phyloP scores from a whole-genome alignment of 176 grass and related monocot genomes.

The Cenchrus americanus region DNA sequence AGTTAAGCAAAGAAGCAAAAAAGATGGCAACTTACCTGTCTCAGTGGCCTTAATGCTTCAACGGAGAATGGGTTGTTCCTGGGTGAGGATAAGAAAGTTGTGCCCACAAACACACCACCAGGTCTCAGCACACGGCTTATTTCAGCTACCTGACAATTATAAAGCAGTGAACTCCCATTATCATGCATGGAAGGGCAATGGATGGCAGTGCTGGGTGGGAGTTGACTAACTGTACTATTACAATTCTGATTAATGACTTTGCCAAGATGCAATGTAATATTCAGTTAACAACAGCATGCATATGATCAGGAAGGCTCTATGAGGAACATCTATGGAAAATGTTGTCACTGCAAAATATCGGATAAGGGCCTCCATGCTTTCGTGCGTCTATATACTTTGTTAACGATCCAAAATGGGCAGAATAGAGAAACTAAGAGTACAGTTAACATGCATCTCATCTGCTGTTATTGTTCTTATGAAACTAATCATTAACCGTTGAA shows the following conservation, averaged over 20 bases:
- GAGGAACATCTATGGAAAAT: background rate
- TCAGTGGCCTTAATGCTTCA: slow-evolving; percentile 59
- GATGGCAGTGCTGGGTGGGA: background rate
- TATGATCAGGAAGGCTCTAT: background rate
- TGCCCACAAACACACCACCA: slow-evolving; percentile 88
- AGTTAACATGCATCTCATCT: background rate
- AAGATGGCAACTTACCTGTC: slow-evolving; percentile 55
- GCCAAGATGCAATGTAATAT: background rate
- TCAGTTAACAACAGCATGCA: background rate
- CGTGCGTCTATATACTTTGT: background rate
- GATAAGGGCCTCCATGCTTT: background rate
- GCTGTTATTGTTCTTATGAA: background rate
- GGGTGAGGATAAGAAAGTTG: slow-evolving; percentile 76
- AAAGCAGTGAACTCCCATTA: slow-evolving; percentile 26
- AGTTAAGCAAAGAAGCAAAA: slow-evolving; percentile 11
- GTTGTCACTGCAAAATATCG: background rate
- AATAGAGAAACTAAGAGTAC: background rate
- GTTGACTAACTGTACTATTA: background rate
- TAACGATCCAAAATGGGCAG: background rate
- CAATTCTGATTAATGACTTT: background rate
- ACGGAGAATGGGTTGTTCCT: slow-evolving; percentile 69
- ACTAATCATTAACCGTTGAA: background rate
- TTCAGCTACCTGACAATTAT: slow-evolving; percentile 78
- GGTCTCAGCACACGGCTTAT: slow-evolving; percentile 87
- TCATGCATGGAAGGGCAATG: background rate